Conservation (phyloP, 2,329 filamentous ascomycete genomes). For the Nothophoma quercina region DNA sequence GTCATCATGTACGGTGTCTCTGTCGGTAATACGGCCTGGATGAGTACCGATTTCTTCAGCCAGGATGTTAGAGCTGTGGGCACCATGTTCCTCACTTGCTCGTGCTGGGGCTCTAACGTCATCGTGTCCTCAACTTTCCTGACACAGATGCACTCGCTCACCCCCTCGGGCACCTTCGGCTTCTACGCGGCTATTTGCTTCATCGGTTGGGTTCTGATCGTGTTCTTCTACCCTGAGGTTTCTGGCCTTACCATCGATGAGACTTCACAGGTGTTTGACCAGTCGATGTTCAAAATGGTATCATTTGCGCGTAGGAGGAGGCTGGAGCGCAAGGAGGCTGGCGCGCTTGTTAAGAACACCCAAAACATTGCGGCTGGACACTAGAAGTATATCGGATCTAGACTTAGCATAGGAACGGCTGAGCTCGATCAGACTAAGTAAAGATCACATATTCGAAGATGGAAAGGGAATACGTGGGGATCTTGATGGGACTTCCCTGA, state of each 20-base stretch:
- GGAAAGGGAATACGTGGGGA: too few relatives aligned
- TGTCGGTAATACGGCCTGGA: conserved; percentile 59
- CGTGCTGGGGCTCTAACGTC: conserved; percentile 46
- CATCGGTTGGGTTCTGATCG: conserved; percentile 56
- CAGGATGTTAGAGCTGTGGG: conserved; percentile 58
- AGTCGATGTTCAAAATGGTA: conserved; percentile 49
- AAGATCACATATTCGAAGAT: too few relatives aligned
- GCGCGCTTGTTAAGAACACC: conserved; percentile 7
- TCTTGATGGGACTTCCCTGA: too few relatives aligned
- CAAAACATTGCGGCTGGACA: conserved; percentile 9
- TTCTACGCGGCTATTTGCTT: conserved; percentile 62
- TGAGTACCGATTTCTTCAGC: conserved; percentile 57
- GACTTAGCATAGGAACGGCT: too few relatives aligned
- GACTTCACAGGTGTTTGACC: conserved; percentile 59
- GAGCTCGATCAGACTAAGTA: too few relatives aligned
- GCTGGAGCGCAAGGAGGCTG: conserved; percentile 41
- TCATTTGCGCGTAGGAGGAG: conserved; percentile 50
- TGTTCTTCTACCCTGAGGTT: conserved; percentile 61
- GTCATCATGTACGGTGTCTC: conserved; percentile 56
- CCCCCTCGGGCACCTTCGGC: conserved; percentile 60
- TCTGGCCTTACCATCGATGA: conserved; percentile 61
- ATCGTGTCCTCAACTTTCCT: conserved; percentile 61
- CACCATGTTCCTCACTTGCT: conserved; percentile 59
- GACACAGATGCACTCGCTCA: conserved; percentile 59
- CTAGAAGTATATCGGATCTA: too few relatives aligned